Evolutionary conservation across 2,329 filamentous ascomycete genomes (phyloP).

Genomic region (Alternaria infectoria): DNA sequence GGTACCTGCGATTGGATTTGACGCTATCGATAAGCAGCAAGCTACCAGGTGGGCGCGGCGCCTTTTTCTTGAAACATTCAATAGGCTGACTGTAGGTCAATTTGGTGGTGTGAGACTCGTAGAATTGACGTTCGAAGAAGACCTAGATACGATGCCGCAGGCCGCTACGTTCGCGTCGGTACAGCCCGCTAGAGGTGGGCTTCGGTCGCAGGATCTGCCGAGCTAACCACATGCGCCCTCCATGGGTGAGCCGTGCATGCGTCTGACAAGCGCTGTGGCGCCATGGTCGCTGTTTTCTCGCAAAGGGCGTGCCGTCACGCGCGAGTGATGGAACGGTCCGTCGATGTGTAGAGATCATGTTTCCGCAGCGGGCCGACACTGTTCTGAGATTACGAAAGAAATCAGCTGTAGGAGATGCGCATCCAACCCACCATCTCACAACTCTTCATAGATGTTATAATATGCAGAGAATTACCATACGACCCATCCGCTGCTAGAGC

Average conservation of each 20-base stretch:
- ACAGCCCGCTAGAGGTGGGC: conserved; percentile 11
- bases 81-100: neutral
- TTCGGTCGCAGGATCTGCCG: conserved; percentile 1
- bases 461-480: neutral
- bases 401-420: neutral
- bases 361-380: neutral
- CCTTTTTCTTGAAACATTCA: neutral
- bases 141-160: neutral
- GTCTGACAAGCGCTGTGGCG: conserved; percentile 19
- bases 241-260: conserved; percentile 6
- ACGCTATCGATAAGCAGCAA: conserved; percentile 1
- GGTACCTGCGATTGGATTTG: neutral
- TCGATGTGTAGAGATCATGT: neutral
- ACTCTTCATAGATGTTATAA: neutral
- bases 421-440: neutral
- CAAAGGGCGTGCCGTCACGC: neutral
- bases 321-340: conserved; percentile 1
- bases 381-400: neutral
- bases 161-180: conserved; percentile 1
- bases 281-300: neutral
- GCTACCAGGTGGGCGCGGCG: neutral
- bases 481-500: no score
- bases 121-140: neutral
- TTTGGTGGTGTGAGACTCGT: neutral
- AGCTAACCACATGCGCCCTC: conserved; percentile 6